Percentiles rank a stretch among this genome's conserved stretches.
These are phyloP conservation scores for Allomyces arbusculus DNA, from an alignment of 192 early-diverging fungal genomes.

Conservation along the genomic window DNA sequence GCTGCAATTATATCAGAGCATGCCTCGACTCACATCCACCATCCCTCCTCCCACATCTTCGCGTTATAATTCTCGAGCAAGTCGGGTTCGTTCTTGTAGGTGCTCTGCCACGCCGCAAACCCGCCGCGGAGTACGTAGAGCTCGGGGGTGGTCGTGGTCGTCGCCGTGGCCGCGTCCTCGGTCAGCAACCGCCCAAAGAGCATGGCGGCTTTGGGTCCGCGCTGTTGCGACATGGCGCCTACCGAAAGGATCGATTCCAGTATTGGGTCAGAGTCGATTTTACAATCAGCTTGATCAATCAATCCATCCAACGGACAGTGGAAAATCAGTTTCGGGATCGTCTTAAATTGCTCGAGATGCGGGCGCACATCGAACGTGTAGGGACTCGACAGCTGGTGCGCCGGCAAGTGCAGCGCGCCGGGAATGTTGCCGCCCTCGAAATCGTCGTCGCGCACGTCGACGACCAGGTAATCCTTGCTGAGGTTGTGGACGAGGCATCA, in stretches of 20 bases:
- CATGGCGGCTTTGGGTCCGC: background rate
- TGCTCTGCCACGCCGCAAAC: conserved; percentile 15
- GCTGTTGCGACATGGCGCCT: background rate
- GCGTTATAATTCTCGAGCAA: conserved; percentile 17
- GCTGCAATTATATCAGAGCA: no score
- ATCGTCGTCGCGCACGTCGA: conserved; percentile 3
- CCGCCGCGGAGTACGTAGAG: conserved; percentile 18
- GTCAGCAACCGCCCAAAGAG: background rate
- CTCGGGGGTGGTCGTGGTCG: conserved; percentile 1
- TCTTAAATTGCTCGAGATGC: no score
- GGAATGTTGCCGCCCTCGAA: conserved; percentile 1
- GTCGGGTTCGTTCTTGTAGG: background rate
- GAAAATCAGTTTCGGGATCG: no score
- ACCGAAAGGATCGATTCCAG: background rate
- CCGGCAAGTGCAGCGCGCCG: background rate
- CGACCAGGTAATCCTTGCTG: background rate
- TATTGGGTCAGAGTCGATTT: no score
- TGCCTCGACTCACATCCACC: background rate
- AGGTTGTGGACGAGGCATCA: background rate
- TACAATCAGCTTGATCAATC: no score
- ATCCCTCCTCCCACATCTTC: conserved; percentile 9
- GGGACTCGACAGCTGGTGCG: background rate
- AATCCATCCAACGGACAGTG: no score
- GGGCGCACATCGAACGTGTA: background rate
- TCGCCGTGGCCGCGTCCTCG: background rate